Percentiles rank a stretch among this genome's conserved stretches.
Evolutionary conservation across 441 rosid genomes (phyloP).

Genomic region (Gossypium aridum): DNA sequence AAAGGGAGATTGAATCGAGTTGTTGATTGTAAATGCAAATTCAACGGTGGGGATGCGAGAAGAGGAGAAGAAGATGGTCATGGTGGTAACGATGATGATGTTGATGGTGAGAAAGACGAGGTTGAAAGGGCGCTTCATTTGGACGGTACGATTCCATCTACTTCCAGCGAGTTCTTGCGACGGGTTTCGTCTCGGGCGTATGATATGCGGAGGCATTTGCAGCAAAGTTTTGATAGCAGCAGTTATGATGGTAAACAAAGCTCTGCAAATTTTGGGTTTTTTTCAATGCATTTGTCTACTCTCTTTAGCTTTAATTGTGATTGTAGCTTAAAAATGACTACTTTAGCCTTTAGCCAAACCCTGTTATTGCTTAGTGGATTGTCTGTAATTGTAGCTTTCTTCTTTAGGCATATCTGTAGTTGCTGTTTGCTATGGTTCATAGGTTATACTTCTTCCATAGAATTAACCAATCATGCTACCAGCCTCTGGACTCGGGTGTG

Average conservation of each 20-base stretch:
- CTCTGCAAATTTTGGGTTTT: background rate
- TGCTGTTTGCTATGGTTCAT: background rate
- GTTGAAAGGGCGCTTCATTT: slow-evolving; percentile 79
- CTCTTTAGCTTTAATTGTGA: background rate
- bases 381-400: background rate
- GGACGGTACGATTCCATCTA: slow-evolving; percentile 91
- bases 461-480: background rate
- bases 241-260: slow-evolving; percentile 71
- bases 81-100: slow-evolving; percentile 21
- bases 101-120: slow-evolving; percentile 39
- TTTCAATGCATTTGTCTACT: background rate
- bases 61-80: background rate
- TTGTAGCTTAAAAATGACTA: background rate
- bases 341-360: background rate
- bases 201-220: slow-evolving; percentile 85
- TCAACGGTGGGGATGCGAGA: slow-evolving; percentile 21
- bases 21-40: slow-evolving; percentile 44
- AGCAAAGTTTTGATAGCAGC: slow-evolving; percentile 79
- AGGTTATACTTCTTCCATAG: background rate
- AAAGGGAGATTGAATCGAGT: slow-evolving; percentile 28
- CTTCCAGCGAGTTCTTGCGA: slow-evolving; percentile 75
- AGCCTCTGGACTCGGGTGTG: background rate
- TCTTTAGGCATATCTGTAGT: background rate
- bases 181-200: slow-evolving; percentile 94
- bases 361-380: background rate